phyloP scores from a whole-genome alignment of 805 yeast species.

The Spathaspora sp. region DNA sequence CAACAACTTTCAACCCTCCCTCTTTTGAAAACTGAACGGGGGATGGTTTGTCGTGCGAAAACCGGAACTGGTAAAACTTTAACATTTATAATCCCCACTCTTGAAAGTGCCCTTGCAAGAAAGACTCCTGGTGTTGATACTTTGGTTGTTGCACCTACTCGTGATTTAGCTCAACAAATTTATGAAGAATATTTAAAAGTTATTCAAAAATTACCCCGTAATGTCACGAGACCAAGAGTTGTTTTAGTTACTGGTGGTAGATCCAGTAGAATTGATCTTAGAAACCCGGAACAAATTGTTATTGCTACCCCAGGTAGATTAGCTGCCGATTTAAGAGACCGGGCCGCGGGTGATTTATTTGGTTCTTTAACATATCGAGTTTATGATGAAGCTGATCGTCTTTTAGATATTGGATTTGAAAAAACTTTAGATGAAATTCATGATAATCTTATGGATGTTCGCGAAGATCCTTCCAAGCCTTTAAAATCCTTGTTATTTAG shows the following conservation, averaged over 20 bases:
- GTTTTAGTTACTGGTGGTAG: conserved; percentile 67
- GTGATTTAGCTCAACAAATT: conserved; percentile 87
- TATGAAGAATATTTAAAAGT: conserved; percentile 58
- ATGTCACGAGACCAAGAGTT: conserved; percentile 23
- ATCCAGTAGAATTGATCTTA: conserved; percentile 29
- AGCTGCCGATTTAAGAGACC: conserved; percentile 52
- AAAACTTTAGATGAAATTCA: conserved; percentile 60
- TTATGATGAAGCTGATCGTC: conserved; percentile 89
- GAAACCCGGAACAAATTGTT: conserved; percentile 53
- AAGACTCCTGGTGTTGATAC: conserved; percentile 31
- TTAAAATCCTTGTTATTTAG: conserved; percentile 76
- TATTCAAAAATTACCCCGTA: conserved; percentile 17
- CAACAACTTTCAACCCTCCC: conserved; percentile 63
- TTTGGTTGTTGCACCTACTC: conserved; percentile 80
- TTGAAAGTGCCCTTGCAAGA: conserved; percentile 19
- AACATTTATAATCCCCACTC: conserved; percentile 78
- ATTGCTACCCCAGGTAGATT: conserved; percentile 92
- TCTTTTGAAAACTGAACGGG: conserved; percentile 48
- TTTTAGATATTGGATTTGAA: conserved; percentile 78
- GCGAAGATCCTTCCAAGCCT: conserved; percentile 21
- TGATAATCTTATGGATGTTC: conserved; percentile 37
- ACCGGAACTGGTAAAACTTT: conserved; percentile 96
- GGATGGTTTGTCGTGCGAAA: conserved; percentile 83
- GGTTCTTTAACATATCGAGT: conserved; percentile 58
- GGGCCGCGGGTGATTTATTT: conserved; percentile 44